Percentiles rank a stretch among this genome's conserved stretches.
These are phyloP conservation scores for Solanum etuberosum DNA, from an alignment of 257 asterid genomes.

Conservation along the genomic window DNA sequence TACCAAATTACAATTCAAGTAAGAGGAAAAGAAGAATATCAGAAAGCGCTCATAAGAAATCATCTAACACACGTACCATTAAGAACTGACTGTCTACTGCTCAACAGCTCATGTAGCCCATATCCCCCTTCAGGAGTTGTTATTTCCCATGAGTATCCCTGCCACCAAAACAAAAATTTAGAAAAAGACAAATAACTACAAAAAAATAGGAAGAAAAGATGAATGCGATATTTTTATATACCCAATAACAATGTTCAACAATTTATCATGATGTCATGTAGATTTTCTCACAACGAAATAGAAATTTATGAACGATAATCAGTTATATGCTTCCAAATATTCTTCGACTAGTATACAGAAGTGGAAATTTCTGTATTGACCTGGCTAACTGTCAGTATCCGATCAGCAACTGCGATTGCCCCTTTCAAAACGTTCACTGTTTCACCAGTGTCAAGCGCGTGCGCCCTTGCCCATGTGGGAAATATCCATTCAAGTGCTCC, in stretches of 20 bases:
- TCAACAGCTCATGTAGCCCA: conserved; percentile 66
- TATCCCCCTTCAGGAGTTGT: conserved; percentile 95
- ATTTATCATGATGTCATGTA: background rate
- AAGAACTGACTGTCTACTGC: conserved; percentile 56
- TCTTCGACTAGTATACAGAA: background rate
- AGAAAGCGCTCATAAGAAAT: background rate
- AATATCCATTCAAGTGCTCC: conserved; percentile 92
- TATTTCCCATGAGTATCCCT: conserved; percentile 97
- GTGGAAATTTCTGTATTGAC: conserved; percentile 15
- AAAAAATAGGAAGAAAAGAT: background rate
- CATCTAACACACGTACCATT: conserved; percentile 32
- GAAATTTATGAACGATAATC: background rate
- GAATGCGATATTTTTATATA: background rate
- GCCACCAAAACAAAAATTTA: conserved; percentile 16
- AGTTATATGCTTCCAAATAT: background rate
- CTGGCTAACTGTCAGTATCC: conserved; percentile 95
- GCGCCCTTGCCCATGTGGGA: conserved; percentile 95
- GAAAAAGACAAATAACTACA: background rate
- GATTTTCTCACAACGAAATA: background rate
- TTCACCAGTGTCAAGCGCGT: conserved; percentile 97
- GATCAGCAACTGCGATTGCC: conserved; percentile 84
- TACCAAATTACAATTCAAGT: background rate
- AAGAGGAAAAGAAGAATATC: background rate
- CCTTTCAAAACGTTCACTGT: conserved; percentile 88
- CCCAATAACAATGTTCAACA: background rate